Conservation (phyloP, 1,139 yeast genomes). For the Torulaspora pretoriensis region DNA sequence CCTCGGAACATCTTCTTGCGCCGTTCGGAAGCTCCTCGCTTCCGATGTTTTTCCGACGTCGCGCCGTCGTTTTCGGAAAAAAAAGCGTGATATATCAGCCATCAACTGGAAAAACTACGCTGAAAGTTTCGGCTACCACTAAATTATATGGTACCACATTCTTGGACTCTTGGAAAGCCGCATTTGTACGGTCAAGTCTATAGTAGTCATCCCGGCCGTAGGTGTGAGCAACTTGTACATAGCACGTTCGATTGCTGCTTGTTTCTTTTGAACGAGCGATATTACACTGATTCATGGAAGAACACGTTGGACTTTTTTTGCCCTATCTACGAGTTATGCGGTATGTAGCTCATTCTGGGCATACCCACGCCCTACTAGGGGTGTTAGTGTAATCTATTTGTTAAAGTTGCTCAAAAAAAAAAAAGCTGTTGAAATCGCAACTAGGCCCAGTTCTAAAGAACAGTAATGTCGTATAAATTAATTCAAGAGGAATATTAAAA, state of each 20-base stretch:
- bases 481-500: background rate
- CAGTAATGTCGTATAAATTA: constrained; percentile 3
- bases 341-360: background rate
- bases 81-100: background rate
- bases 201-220: constrained; percentile 1
- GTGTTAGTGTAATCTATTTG: background rate
- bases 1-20: background rate
- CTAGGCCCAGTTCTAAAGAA: background rate
- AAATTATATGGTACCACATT: constrained; percentile 3
- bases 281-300: constrained; percentile 1
- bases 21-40: background rate
- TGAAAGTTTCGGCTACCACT: background rate
- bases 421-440: constrained; percentile 2
- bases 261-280: constrained; percentile 8
- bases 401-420: background rate
- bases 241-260: background rate
- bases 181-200: background rate
- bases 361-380: constrained; percentile 4
- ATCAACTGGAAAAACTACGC: background rate
- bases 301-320: background rate
- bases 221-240: background rate
- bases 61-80: background rate
- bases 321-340: background rate
- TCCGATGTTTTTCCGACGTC: background rate
- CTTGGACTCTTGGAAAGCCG: constrained; percentile 2